phyloP scores from a whole-genome alignment of 2,329 filamentous ascomycete genomes.

The Davidsoniella virescens region DNA sequence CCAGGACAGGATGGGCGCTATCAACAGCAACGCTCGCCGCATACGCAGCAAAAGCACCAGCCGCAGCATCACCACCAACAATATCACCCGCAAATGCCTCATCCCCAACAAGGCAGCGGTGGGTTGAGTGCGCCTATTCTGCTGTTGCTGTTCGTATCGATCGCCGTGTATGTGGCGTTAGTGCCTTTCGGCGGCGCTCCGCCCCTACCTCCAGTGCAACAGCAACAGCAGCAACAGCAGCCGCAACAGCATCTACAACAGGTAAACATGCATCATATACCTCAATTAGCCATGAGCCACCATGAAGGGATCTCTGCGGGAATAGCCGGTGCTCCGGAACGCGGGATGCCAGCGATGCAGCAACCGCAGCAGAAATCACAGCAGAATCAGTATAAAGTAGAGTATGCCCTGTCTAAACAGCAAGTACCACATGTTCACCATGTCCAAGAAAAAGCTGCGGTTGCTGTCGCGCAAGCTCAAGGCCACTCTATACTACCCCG shows the following conservation, averaged over 20 bases:
- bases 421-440: background rate
- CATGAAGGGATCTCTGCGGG: background rate
- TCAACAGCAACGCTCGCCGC: background rate
- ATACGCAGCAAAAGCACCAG: background rate
- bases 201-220: background rate
- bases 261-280: slow-evolving; percentile 2
- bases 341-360: slow-evolving; percentile 1
- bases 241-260: slow-evolving; percentile 4
- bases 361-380: background rate
- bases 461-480: background rate
- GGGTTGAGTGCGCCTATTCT: slow-evolving; percentile 11
- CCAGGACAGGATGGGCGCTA: no score
- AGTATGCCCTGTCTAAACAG: background rate
- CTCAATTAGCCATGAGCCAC: background rate
- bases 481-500: background rate
- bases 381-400: background rate
- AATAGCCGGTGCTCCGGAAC: background rate
- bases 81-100: slow-evolving; percentile 8
- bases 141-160: slow-evolving; percentile 12
- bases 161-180: slow-evolving; percentile 13
- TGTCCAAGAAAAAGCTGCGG: background rate
- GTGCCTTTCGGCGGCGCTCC: slow-evolving; percentile 11
- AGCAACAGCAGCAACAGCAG: slow-evolving; percentile 6
- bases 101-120: slow-evolving; percentile 7
- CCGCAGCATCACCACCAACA: slow-evolving; percentile 2